A percentile compares a stretch with the other conserved stretches of the same genome.
phyloP scores from a whole-genome alignment of 768 basidiomycete species.

The Mycena indigotica region DNA sequence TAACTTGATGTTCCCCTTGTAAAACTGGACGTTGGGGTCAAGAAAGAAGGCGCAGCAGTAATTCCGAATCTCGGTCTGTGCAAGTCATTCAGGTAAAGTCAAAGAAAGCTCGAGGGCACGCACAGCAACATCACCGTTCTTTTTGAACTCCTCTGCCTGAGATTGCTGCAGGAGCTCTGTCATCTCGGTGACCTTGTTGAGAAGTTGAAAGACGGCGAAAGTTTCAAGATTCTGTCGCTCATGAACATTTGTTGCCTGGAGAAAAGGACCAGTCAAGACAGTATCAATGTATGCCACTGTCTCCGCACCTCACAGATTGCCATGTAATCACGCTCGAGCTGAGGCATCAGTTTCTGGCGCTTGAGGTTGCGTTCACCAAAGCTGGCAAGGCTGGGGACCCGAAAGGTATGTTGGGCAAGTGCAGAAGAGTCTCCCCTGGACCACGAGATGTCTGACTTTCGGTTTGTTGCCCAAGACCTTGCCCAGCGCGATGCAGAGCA shows the following conservation, averaged over 20 bases:
- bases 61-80: background rate
- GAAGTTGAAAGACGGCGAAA: slow-evolving; percentile 1
- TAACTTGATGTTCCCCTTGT: background rate
- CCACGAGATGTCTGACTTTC: background rate
- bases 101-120: no score
- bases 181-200: background rate
- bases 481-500: background rate
- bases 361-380: background rate
- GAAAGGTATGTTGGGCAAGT: no score
- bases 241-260: background rate
- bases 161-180: background rate
- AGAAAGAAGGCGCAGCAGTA: background rate
- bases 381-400: background rate
- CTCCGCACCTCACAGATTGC: background rate
- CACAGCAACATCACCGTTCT: background rate
- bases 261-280: background rate
- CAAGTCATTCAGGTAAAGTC: background rate
- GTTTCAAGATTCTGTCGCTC: background rate
- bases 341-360: background rate
- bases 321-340: background rate
- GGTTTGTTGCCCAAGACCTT: background rate
- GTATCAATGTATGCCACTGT: background rate
- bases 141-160: background rate
- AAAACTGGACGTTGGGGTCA: background rate
- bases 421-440: background rate